These are phyloP conservation scores for Haemoproteus tartakovskyi DNA, from an alignment of 169 alveolate genomes.

Conservation along the genomic window DNA sequence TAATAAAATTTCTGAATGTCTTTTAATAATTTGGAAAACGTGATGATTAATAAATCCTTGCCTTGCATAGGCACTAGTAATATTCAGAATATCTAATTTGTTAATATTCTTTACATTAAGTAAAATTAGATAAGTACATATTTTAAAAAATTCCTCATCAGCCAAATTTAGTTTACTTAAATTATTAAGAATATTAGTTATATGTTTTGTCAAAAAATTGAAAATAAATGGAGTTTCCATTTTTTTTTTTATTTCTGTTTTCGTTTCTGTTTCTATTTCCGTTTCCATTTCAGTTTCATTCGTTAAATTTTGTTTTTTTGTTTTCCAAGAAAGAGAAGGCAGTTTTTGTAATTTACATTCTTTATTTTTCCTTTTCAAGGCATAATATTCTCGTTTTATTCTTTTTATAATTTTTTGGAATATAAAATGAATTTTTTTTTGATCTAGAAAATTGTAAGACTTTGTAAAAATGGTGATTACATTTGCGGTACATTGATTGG, in stretches of 20 bases:
- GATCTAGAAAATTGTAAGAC: constrained; percentile 9
- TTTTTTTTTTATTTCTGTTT: neutral
- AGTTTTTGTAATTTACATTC: too few relatives aligned
- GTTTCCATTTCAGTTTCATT: neutral
- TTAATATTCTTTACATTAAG: constrained; percentile 26
- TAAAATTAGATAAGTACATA: constrained; percentile 29
- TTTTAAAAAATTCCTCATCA: constrained; percentile 13
- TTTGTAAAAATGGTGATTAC: constrained; percentile 27
- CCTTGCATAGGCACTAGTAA: constrained; percentile 53
- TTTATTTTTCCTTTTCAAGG: neutral
- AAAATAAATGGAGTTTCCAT: neutral
- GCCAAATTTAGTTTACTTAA: constrained; percentile 53
- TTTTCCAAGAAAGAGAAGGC: neutral
- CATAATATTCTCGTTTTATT: constrained; percentile 5
- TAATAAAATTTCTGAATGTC: neutral
- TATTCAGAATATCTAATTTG: constrained; percentile 23
- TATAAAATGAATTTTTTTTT: constrained; percentile 14
- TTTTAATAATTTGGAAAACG: constrained; percentile 5
- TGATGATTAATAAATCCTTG: constrained; percentile 4
- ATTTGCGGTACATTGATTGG: constrained; percentile 56
- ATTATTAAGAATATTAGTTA: constrained; percentile 42
- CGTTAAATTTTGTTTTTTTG: neutral
- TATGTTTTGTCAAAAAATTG: constrained; percentile 17
- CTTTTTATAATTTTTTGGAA: constrained; percentile 2
- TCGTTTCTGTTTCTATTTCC: neutral